phyloP scores from a whole-genome alignment of 2,329 filamentous ascomycete species.

The Setomelanomma holmii region DNA sequence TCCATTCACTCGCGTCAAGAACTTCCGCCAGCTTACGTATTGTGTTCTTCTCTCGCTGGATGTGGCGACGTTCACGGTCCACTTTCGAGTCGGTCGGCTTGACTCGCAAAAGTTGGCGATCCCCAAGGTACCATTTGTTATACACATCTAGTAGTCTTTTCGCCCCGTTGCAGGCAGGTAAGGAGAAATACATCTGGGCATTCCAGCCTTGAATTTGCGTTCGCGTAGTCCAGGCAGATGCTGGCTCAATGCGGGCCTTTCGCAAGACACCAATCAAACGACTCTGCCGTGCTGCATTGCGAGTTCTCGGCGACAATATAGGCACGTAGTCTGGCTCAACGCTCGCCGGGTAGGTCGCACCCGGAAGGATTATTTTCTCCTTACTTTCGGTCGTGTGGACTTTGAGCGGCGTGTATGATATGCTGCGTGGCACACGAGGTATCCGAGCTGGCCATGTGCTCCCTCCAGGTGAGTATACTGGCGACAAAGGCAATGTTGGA shows the following conservation, averaged over 20 bases:
- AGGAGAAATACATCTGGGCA: constrained; percentile 36
- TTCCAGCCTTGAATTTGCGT: constrained; percentile 37
- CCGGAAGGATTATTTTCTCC: constrained; percentile 36
- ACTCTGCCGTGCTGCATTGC: constrained; percentile 34
- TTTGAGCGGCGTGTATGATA: constrained; percentile 33
- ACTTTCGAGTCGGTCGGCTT: constrained; percentile 5
- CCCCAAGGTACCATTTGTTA: constrained; percentile 19
- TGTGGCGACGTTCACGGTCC: constrained; percentile 10
- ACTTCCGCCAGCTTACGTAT: constrained; percentile 23
- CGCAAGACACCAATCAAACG: constrained; percentile 24
- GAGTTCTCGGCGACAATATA: constrained; percentile 16
- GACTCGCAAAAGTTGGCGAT: constrained; percentile 6
- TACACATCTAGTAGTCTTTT: constrained; percentile 27
- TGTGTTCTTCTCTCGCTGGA: constrained; percentile 18
- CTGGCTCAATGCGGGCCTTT: constrained; percentile 33
- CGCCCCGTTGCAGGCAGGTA: constrained; percentile 10
- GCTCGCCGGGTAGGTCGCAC: constrained; percentile 18
- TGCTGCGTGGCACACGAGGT: constrained; percentile 6
- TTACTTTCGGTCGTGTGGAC: constrained; percentile 27
- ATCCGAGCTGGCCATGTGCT: constrained; percentile 3
- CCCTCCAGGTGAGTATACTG: not conserved
- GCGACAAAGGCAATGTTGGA: not conserved
- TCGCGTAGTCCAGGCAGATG: constrained; percentile 31
- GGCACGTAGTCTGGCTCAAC: constrained; percentile 33
- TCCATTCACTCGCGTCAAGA: constrained; percentile 25